phyloP scores from a whole-genome alignment of 2,329 filamentous ascomycete genomes.

The Bipolaris oryzae region DNA sequence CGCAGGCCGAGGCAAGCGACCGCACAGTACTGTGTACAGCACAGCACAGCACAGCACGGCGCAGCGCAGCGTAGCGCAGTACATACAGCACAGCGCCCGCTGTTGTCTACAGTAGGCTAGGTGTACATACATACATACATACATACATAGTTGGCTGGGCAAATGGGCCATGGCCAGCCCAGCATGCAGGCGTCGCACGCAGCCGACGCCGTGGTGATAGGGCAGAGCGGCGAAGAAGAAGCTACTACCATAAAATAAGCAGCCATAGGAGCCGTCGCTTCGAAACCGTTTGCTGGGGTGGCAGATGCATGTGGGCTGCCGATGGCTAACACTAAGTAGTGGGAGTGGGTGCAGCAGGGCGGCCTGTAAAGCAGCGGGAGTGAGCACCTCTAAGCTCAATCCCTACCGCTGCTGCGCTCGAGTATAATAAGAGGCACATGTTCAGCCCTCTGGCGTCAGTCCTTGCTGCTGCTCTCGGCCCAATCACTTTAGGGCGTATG shows the following conservation, averaged over 20 bases:
- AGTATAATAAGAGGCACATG: constrained; percentile 25
- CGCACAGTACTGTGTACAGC: no score
- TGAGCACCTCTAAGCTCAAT: constrained; percentile 21
- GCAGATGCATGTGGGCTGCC: constrained; percentile 20
- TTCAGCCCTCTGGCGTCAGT: constrained; percentile 11
- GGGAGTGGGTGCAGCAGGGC: constrained; percentile 5
- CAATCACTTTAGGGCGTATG: no score
- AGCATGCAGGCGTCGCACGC: constrained; percentile 9
- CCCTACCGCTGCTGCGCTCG: constrained; percentile 11
- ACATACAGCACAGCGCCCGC: no score
- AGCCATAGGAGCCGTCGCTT: background rate
- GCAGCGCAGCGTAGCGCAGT: no score
- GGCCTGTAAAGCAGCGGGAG: constrained; percentile 16
- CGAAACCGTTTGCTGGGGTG: constrained; percentile 16
- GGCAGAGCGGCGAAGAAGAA: background rate
- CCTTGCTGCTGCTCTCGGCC: no score
- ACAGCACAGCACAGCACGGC: no score
- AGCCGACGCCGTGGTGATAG: background rate
- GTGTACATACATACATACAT: no score
- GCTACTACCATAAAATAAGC: constrained; percentile 5
- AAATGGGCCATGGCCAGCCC: no score
- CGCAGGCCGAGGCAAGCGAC: background rate
- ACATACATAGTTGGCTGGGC: background rate
- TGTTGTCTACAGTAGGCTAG: no score
- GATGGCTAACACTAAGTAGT: constrained; percentile 13